phyloP scores from a whole-genome alignment of 1,139 yeast genomes.

The Arxiozyma slooffiae region DNA sequence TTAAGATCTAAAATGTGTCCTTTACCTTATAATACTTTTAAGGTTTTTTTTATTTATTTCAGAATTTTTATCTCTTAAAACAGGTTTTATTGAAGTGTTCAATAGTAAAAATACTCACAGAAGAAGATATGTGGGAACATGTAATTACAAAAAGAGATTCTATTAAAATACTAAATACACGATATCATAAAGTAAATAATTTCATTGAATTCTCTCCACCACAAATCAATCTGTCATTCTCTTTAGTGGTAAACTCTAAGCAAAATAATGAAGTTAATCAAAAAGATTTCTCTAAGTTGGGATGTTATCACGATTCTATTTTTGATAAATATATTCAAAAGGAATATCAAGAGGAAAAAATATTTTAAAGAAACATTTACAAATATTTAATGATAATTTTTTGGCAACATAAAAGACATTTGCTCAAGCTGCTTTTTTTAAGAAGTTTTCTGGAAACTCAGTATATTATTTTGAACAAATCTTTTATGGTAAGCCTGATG shows the following conservation, averaged over 20 bases:
- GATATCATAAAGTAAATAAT: conserved; percentile 34
- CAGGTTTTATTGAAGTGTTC: conserved; percentile 32
- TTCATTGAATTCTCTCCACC: conserved; percentile 34
- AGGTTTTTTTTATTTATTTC: conserved; percentile 33
- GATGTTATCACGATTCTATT: conserved; percentile 21
- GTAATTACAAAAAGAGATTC: conserved; percentile 33
- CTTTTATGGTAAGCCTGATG: conserved; percentile 12
- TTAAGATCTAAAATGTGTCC: conserved; percentile 27
- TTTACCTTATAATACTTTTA: conserved; percentile 30
- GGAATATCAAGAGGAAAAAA: conserved; percentile 23
- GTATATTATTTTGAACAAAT: conserved; percentile 8
- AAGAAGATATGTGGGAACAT: conserved; percentile 22
- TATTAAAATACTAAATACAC: conserved; percentile 28
- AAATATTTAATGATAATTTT: conserved; percentile 29
- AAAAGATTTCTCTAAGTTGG: neutral
- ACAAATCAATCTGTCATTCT: conserved; percentile 33
- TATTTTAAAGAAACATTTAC: conserved; percentile 17
- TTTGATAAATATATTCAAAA: conserved; percentile 26
- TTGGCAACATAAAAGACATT: conserved; percentile 1
- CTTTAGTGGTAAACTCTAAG: conserved; percentile 32
- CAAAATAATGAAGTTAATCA: conserved; percentile 13
- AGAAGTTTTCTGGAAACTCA: conserved; percentile 1
- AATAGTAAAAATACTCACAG: conserved; percentile 22
- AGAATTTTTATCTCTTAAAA: conserved; percentile 33
- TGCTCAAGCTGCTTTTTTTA: conserved; percentile 4